Base-by-base conservation (phyloP, 2,329 filamentous ascomycete species). In the Aschersonia sp. region DNA sequence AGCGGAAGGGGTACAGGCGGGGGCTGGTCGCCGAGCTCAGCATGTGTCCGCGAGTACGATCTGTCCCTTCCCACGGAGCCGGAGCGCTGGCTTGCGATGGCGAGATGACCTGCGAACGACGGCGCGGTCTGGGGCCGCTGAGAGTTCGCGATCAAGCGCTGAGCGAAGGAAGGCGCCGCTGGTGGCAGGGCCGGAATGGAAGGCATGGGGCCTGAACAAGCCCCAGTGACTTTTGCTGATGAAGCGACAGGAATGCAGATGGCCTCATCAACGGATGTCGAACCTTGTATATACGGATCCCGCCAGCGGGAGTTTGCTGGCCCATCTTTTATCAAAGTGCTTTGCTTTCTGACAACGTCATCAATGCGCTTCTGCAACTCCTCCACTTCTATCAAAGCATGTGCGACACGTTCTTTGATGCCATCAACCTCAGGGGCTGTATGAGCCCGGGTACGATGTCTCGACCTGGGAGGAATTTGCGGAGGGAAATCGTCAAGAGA, bases 331-430 rank as follows among this genome's bases (percentile, higher is more conserved):
- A 68, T 53, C 52, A 77, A 80, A 35, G 79, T 60, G 58, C 74
- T 81, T 61, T 78, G 75, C 50, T 76, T 71, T 64, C 80, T 75
- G 30, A 79, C 70, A 29, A 76, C 66, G 45, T 74, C 70, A 46
- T 82, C 74, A 47, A 82, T 79, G 53, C 78, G 70, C 49, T 70
- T 71, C 59, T 82, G 70, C 42, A 79, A 60, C 48, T 64, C 66
- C 48, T 83, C 79, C 51, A 76, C 66, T 56, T 82, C 77, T 47
- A 75, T 62, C 64, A 79, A 71, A 45, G 73, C 75, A 50, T 64
- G 69, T 32, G 75, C 76, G 43, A 79, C 73, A 41, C 74, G 67
- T 52, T 75, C 71, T 45, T 74, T 72, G 47, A 79, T 72, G 11
- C 58, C 58, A 31, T 77, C 72, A 51, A 74, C 66, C 49, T 67